Conservation (phyloP, 495 filamentous ascomycete genomes). For the Massariosphaeria phaeospora region DNA sequence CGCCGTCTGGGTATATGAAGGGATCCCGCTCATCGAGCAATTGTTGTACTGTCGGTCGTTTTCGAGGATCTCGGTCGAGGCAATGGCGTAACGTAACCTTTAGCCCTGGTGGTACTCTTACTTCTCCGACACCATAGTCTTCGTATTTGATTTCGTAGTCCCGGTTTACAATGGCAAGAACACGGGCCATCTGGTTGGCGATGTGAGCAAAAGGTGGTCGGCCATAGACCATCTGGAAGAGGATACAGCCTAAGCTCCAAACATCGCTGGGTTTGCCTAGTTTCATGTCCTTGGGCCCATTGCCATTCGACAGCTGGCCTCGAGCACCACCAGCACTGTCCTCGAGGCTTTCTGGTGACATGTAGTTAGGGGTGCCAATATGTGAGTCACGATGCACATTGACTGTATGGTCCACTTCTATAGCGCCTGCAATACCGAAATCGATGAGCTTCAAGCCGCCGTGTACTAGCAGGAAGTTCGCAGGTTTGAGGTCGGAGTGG, state of each 20-base stretch:
- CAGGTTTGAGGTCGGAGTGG: conserved; percentile 92
- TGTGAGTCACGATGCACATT: conserved; percentile 96
- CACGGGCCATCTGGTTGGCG: conserved; percentile 66
- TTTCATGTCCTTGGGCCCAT: conserved; percentile 67
- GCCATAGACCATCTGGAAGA: conserved; percentile 97
- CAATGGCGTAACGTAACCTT: conserved; percentile 71
- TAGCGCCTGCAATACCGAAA: conserved; percentile 96
- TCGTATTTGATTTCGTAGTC: conserved; percentile 79
- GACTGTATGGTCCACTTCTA: conserved; percentile 84
- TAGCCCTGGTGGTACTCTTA: conserved; percentile 63
- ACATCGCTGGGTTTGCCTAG: conserved; percentile 93
- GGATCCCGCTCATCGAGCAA: conserved; percentile 67
- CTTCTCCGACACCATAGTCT: conserved; percentile 64
- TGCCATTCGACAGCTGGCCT: conserved; percentile 49
- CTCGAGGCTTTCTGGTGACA: conserved; percentile 89
- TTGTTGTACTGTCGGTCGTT: conserved; percentile 71
- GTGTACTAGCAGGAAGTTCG: conserved; percentile 54
- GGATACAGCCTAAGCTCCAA: conserved; percentile 91
- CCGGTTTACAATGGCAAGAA: conserved; percentile 85
- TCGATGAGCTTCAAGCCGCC: conserved; percentile 47
- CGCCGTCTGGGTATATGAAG: conserved; percentile 73
- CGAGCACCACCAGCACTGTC: conserved; percentile 68
- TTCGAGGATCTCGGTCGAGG: conserved; percentile 69
- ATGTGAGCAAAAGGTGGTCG: conserved; percentile 90
- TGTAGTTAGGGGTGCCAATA: conserved; percentile 96